A percentile compares a stretch with the other conserved stretches of the same genome.
Conservation (phyloP, 352 stramenopile species). For the Detonula confervacea region DNA sequence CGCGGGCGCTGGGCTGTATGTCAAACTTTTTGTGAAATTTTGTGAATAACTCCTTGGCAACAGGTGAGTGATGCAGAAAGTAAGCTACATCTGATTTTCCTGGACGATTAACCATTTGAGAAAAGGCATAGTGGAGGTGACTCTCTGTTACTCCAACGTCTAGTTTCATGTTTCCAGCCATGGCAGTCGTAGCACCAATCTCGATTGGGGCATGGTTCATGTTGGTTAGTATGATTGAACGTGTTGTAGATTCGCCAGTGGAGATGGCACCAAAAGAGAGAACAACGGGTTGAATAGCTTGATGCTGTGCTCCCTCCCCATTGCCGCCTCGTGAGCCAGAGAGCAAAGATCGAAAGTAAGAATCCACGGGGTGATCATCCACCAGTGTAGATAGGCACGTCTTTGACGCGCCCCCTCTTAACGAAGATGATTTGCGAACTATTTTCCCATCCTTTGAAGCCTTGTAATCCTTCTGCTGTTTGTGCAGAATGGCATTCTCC, state of each 20-base stretch:
- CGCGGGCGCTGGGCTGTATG: constrained; percentile 42
- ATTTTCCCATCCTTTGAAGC: neutral
- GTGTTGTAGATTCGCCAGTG: constrained; percentile 24
- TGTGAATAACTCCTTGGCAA: constrained; percentile 34
- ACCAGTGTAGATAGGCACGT: neutral
- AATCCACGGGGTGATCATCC: constrained; percentile 7
- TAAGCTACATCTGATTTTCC: constrained; percentile 24
- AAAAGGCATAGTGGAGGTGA: constrained; percentile 11
- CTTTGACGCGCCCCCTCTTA: neutral
- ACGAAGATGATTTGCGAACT: neutral
- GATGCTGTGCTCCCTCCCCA: neutral
- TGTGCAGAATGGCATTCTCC: constrained; percentile 22
- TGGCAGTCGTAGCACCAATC: constrained; percentile 45
- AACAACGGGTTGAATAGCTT: constrained; percentile 44
- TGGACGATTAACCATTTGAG: constrained; percentile 12
- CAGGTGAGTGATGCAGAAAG: constrained; percentile 43
- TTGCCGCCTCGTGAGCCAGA: neutral
- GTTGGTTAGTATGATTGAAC: constrained; percentile 57
- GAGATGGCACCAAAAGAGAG: constrained; percentile 45
- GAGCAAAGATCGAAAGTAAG: constrained; percentile 43
- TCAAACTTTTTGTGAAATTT: constrained; percentile 52
- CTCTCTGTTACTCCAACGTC: constrained; percentile 32
- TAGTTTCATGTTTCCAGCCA: constrained; percentile 47
- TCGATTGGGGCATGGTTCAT: constrained; percentile 55
- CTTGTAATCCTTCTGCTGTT: neutral